A percentile compares a stretch with the other conserved stretches of the same genome.
Conservation (phyloP, 768 basidiomycete species). For the Gelatoporia subvermispora region DNA sequence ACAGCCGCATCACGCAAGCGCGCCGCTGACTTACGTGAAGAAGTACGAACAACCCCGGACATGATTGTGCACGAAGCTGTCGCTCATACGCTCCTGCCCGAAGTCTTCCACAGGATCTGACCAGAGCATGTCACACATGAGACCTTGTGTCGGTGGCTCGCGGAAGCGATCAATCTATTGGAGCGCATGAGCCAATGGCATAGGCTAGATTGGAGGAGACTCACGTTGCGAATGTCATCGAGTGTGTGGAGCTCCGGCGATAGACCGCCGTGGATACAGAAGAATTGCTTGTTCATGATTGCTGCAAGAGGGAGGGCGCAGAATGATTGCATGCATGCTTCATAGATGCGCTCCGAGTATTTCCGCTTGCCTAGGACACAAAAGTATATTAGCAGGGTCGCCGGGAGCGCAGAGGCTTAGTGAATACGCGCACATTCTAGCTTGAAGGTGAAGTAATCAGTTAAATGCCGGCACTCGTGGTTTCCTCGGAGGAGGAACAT, state of each 20-base stretch:
- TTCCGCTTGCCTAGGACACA: slow-evolving; percentile 84
- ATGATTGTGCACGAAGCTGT: slow-evolving; percentile 92
- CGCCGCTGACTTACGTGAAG: slow-evolving; percentile 64
- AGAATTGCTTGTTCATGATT: slow-evolving; percentile 98
- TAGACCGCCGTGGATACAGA: slow-evolving; percentile 96
- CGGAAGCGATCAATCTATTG: slow-evolving; percentile 92
- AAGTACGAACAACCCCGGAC: slow-evolving; percentile 97
- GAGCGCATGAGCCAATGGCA: neutral
- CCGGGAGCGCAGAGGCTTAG: neutral
- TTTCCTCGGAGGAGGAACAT: slow-evolving; percentile 96
- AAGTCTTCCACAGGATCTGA: slow-evolving; percentile 98
- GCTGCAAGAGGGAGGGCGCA: slow-evolving; percentile 93
- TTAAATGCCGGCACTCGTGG: slow-evolving; percentile 97
- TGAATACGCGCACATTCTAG: slow-evolving; percentile 73
- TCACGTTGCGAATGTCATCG: slow-evolving; percentile 85
- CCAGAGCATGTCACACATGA: slow-evolving; percentile 99
- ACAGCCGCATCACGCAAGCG: slow-evolving; percentile 9
- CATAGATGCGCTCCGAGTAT: slow-evolving; percentile 94
- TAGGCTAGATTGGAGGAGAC: slow-evolving; percentile 22
- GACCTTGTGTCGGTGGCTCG: slow-evolving; percentile 93
- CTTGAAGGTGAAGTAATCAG: slow-evolving; percentile 99
- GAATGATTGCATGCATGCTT: slow-evolving; percentile 98
- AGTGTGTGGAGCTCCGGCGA: slow-evolving; percentile 94
- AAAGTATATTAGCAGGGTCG: neutral
- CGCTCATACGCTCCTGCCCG: slow-evolving; percentile 86